Evolutionary conservation across 371 early-diverging fungal species (phyloP), one percentile per base, ranked within the genome.

Genomic region (Mucor racemosus): DNA sequence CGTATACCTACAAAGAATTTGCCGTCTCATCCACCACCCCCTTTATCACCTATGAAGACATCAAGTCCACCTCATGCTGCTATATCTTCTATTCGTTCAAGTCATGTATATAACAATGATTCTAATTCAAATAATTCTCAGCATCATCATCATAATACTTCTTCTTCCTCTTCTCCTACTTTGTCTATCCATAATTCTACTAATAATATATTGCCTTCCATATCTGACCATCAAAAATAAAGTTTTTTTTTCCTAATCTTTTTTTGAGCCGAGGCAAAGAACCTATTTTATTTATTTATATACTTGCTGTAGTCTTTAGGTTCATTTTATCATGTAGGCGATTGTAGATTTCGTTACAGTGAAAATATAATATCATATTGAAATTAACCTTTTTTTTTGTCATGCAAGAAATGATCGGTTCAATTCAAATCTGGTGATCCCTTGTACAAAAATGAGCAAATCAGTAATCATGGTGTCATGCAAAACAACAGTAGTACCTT

Each of bases 1-100:
- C 59, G 70, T 11, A 64, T 64, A 14, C 62, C 62, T 53, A 53
- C 62, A 17, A 40, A 60, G n/a, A 42, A 39, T 42, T 34, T 57
- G n/a, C 64, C 55, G n/a, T 40, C 58, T 17, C 50, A 39, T 39
- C 56, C 53, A n/a, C 50, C 31, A 31, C 56, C 53, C 14, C 57
- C 39, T n/a, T 48, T 62, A 14, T 62, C 62, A 15, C 62, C 62
- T 26, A 62, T 53, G 2, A 36, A 35, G 39, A 62, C 50, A 11
- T 62, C 62, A 5, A 60, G 46, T 10, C 48, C 61, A n/a, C 46
- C 50, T 17, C 62, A 62, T 39, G 34, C 44, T n/a, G 13, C 35
- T 17, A 48, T 50, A 17, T 60, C 44, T 7, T 42, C 60, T 17
- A 40, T 42, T 41, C 44, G 60, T 44, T 54, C 54, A 10, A 54